These are phyloP conservation scores for Leishmania lainsoni DNA, from an alignment of 208 protist species.

Conservation along the genomic window DNA sequence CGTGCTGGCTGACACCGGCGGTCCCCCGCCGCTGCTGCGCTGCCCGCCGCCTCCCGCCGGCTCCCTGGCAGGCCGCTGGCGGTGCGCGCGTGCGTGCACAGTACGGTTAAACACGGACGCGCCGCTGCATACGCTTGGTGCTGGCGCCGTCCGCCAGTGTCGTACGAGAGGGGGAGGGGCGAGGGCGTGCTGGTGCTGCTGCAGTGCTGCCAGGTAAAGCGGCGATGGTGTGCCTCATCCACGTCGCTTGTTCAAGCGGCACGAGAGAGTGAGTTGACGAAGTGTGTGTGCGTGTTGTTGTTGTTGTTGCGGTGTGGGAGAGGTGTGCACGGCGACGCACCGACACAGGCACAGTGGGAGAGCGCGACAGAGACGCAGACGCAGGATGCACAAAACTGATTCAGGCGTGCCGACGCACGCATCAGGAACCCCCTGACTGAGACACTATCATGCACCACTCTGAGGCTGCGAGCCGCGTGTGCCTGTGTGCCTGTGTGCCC, in stretches of 20 bases:
- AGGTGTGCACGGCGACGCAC: not conserved
- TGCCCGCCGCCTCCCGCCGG: not conserved
- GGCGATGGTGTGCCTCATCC: slow-evolving; percentile 21
- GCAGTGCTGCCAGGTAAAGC: slow-evolving; percentile 28
- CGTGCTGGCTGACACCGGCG: not conserved
- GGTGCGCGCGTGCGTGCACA: not conserved
- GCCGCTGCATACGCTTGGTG: slow-evolving; percentile 20
- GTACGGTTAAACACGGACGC: slow-evolving; percentile 32
- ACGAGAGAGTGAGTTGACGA: slow-evolving; percentile 9
- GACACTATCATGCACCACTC: slow-evolving; percentile 16
- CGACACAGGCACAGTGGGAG: not conserved
- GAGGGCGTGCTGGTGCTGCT: slow-evolving; percentile 4
- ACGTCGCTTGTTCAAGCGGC: slow-evolving; percentile 24
- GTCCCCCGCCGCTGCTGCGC: not conserved
- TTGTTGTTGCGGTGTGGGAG: not conserved
- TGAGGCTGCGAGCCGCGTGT: slow-evolving; percentile 7
- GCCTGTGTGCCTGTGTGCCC: not conserved
- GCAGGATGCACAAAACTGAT: slow-evolving; percentile 26
- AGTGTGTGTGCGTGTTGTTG: not conserved
- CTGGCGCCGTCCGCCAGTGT: slow-evolving; percentile 28
- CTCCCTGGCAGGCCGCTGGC: not conserved
- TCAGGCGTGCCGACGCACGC: slow-evolving; percentile 14
- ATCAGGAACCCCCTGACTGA: slow-evolving; percentile 19
- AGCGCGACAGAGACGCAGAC: not conserved
- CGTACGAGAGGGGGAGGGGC: slow-evolving; percentile 11